These are phyloP conservation scores for Naganishia vaughanmartiniae DNA, from an alignment of 768 basidiomycete genomes.

Conservation along the genomic window DNA sequence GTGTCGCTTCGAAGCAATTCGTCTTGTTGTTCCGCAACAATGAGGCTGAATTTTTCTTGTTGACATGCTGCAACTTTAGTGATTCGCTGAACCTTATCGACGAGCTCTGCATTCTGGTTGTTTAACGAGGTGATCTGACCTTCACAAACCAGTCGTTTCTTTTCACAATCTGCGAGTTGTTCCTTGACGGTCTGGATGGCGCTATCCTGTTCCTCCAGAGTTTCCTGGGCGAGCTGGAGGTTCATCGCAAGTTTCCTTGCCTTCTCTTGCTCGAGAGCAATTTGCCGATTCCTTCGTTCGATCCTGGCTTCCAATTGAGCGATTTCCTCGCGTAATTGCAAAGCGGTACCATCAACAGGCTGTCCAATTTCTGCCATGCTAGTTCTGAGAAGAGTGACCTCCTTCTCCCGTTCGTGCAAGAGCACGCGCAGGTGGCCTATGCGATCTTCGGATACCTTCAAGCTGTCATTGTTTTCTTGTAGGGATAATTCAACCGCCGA, in stretches of 20 bases:
- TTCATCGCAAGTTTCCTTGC: slow-evolving; percentile 31
- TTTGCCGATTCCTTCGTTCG: slow-evolving; percentile 27
- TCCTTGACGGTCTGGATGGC: not conserved
- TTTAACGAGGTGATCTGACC: not conserved
- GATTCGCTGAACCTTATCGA: not conserved
- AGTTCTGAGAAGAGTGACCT: slow-evolving; percentile 10
- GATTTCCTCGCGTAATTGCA: not conserved
- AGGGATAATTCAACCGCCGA: slow-evolving; percentile 15
- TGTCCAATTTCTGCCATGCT: slow-evolving; percentile 18
- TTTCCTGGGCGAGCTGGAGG: slow-evolving; percentile 25
- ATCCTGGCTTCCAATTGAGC: slow-evolving; percentile 23
- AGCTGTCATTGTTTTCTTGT: slow-evolving; percentile 19
- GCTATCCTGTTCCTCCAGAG: slow-evolving; percentile 24
- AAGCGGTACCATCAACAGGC: slow-evolving; percentile 15
- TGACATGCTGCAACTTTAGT: not conserved
- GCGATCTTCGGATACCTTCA: slow-evolving; percentile 12
- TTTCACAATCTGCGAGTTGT: not conserved
- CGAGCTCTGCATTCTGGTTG: not conserved
- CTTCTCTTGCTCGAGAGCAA: slow-evolving; percentile 31
- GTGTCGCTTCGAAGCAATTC: not conserved
- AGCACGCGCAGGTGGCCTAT: not conserved
- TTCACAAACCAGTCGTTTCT: not conserved
- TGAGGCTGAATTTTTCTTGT: too few relatives aligned
- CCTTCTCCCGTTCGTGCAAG: slow-evolving; percentile 11
- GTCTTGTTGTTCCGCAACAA: not conserved